Percentiles rank a stretch among this genome's conserved stretches.
These are phyloP conservation scores for Barnettozyma wickerhamii DNA, from an alignment of 805 yeast genomes.

Conservation along the genomic window DNA sequence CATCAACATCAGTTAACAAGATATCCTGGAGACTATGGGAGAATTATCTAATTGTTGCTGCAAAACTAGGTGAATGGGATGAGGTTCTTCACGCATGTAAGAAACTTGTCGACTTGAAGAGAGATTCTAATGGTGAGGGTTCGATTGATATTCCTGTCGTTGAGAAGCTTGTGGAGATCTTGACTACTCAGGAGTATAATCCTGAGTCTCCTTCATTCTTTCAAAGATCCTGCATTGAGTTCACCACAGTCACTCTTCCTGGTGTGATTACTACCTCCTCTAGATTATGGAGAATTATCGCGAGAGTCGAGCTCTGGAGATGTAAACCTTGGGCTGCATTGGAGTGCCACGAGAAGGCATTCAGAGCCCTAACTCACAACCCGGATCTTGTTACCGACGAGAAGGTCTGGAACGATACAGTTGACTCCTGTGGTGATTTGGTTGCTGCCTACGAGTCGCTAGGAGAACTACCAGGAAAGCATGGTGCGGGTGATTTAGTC, in stretches of 20 bases:
- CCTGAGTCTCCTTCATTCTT: constrained; percentile 43
- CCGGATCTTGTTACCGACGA: constrained; percentile 64
- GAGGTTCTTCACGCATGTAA: constrained; percentile 78
- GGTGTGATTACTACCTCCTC: constrained; percentile 53
- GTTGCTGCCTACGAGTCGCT: constrained; percentile 82
- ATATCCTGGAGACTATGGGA: constrained; percentile 90
- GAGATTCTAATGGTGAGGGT: constrained; percentile 53
- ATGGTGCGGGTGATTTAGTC: constrained; percentile 77
- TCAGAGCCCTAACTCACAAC: constrained; percentile 59
- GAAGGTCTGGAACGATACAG: constrained; percentile 69
- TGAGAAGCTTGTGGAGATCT: constrained; percentile 64
- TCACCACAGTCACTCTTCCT: constrained; percentile 68
- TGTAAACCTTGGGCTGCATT: constrained; percentile 82
- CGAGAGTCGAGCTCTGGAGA: constrained; percentile 85
- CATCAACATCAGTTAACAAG: constrained; percentile 60
- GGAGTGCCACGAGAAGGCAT: constrained; percentile 83
- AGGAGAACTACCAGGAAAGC: constrained; percentile 80
- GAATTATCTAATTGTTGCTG: constrained; percentile 78
- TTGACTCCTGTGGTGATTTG: constrained; percentile 71
- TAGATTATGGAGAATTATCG: constrained; percentile 78
- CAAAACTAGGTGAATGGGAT: constrained; percentile 80
- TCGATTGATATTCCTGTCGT: constrained; percentile 72
- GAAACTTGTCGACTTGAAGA: constrained; percentile 53
- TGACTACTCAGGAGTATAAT: constrained; percentile 47
- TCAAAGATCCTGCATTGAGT: constrained; percentile 65